Evolutionary conservation across 2,329 filamentous ascomycete species (phyloP), one percentile per base, ranked within the genome.

Genomic region (Apiospora saccharicola): DNA sequence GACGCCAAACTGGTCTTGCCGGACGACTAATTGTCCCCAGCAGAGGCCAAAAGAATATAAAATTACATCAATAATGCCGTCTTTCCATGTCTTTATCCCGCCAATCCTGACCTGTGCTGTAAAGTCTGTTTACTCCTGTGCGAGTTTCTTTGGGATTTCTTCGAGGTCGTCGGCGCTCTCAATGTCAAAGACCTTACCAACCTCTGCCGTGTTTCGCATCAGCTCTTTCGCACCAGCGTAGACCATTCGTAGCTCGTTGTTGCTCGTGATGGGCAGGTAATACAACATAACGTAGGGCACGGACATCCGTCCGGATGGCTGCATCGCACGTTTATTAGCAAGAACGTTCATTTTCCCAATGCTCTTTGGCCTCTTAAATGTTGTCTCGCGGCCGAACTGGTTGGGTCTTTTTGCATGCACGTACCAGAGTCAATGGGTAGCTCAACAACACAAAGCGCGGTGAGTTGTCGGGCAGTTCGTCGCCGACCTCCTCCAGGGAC

Each of bases 151-250:
- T 72, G 95, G 93, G 74, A 98, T 91, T n/a, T 92, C 91, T 75
- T 93, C 91, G 77, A 98, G 80, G 71, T 98, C 96, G 71, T 97
- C 94, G 4, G 89, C 88, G 26, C 89, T 91, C 77, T 93, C 90
- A 68, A 98, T 90, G 82, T 98, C 96, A 74, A 99, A 90, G 37
- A 98, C 92, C 76, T 90, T 90, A 71, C 93, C 92, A n/a, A 95
- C 95, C 85, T 98, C 95, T 73, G 94, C 94, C 71, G 94, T 97
- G 80, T 94, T 97, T 75, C 95, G 91, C 92, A 98, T 95, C 82
- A 98, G 84, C 85, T 99, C 96, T 84, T 98, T 98, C 61, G 96
- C 96, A 51, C 95, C 93, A 43, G 96, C 96, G 82, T 98, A 99
- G 80, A 96, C 86, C 96, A 98, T 98, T 77, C 94, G 91, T 80